phyloP scores from a whole-genome alignment of 768 basidiomycete species.

The Suillus luteus region DNA sequence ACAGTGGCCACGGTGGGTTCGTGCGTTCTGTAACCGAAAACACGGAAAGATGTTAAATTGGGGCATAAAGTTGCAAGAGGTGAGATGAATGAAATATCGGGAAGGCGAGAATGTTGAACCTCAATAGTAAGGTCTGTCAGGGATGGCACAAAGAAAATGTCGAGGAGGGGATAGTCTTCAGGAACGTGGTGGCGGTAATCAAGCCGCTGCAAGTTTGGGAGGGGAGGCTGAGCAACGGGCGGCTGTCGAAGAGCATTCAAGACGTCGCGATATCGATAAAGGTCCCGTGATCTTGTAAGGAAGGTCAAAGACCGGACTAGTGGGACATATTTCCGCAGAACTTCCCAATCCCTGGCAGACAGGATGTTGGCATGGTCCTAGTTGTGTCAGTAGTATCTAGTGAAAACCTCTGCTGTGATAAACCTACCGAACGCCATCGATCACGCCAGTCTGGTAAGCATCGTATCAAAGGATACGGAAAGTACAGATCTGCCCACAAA shows the following conservation, averaged over 20 bases:
- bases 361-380: neutral
- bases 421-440: neutral
- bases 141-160: neutral
- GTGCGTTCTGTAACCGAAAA: neutral
- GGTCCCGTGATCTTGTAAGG: neutral
- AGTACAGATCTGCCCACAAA: neutral
- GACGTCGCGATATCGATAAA: neutral
- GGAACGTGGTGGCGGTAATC: neutral
- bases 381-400: neutral
- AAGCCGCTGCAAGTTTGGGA: constrained; percentile 4
- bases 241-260: constrained; percentile 3
- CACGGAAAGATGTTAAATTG: neutral
- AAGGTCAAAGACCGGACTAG: neutral
- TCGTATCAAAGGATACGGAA: neutral
- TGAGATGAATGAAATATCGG: neutral
- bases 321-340: neutral
- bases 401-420: neutral
- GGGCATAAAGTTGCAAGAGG: neutral
- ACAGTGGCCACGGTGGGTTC: neutral
- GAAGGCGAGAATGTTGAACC: neutral
- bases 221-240: neutral
- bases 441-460: neutral
- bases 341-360: neutral
- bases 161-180: neutral
- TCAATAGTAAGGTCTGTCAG: neutral